phyloP scores from a whole-genome alignment of 1,284 basidiomycete genomes.

The Trichosporon sp. region DNA sequence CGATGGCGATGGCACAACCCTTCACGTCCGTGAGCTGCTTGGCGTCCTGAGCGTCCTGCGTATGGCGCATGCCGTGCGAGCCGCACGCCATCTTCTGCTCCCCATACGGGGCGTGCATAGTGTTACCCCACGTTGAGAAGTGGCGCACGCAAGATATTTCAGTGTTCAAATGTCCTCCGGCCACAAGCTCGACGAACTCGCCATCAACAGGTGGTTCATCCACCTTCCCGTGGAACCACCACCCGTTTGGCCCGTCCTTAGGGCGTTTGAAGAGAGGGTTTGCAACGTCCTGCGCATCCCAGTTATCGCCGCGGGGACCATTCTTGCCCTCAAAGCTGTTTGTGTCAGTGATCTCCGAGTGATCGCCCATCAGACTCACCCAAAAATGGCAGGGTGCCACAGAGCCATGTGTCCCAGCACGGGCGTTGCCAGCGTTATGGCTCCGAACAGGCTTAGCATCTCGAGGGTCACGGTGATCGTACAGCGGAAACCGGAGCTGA shows the following conservation, averaged over 20 bases:
- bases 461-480: not conserved
- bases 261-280: not conserved
- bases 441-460: not conserved
- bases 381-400: not conserved
- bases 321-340: conserved; percentile 2
- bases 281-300: not conserved
- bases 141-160: conserved; percentile 5
- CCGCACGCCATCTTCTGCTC: not conserved
- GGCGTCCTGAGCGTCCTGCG: not conserved
- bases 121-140: conserved; percentile 1
- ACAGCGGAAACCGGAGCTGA: no score
- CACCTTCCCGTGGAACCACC: conserved; percentile 59
- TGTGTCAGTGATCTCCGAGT: not conserved
- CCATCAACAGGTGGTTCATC: conserved; percentile 33
- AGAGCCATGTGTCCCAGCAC: not conserved
- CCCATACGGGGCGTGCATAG: not conserved
- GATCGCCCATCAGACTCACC: not conserved
- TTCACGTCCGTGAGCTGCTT: not conserved
- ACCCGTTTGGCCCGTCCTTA: conserved; percentile 28
- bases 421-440: not conserved
- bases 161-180: conserved; percentile 26
- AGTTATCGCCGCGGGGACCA: not conserved
- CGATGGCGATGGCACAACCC: not conserved
- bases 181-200: conserved; percentile 38
- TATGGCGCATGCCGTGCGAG: not conserved